Percentiles rank a stretch among this genome's conserved stretches.
Conservation (phyloP, 2,329 filamentous ascomycete genomes). For the Verticillium isaacii region DNA sequence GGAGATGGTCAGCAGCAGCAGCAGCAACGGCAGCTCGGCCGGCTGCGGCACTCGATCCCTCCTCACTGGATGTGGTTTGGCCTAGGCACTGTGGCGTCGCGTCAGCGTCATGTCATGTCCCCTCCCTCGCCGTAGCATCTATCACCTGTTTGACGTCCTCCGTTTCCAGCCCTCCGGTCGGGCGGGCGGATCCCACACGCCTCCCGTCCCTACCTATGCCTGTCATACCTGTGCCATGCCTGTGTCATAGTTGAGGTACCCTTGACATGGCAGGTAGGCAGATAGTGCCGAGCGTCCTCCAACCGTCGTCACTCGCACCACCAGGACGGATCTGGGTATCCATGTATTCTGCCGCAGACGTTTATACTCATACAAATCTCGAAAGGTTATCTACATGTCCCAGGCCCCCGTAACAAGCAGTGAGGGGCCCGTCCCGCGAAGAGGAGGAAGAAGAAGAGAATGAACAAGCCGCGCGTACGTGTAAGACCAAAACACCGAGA, state of each 20-base stretch:
- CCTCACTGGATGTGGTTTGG: background rate
- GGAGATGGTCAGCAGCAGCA: background rate
- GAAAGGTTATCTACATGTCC: slow-evolving; percentile 4
- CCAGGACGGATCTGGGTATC: background rate
- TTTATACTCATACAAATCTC: slow-evolving; percentile 11
- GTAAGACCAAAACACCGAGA: slow-evolving; percentile 1
- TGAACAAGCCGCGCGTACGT: background rate
- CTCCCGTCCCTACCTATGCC: background rate
- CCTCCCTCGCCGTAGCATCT: background rate
- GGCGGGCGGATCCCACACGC: background rate
- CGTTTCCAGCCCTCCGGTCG: background rate
- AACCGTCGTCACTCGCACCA: background rate
- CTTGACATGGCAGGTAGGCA: background rate
- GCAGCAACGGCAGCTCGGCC: background rate
- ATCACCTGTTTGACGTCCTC: background rate
- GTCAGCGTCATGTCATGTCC: background rate
- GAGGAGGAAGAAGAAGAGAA: background rate
- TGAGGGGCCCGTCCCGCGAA: background rate
- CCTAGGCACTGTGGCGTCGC: background rate
- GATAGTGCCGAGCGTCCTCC: background rate
- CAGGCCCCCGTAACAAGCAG: background rate
- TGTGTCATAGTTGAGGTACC: too few species aligned
- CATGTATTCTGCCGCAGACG: background rate
- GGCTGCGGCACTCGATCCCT: background rate
- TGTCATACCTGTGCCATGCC: too few species aligned